Evolutionary conservation across 306 rosid species (phyloP).

Genomic region (Elaeagnus macrophylla): DNA sequence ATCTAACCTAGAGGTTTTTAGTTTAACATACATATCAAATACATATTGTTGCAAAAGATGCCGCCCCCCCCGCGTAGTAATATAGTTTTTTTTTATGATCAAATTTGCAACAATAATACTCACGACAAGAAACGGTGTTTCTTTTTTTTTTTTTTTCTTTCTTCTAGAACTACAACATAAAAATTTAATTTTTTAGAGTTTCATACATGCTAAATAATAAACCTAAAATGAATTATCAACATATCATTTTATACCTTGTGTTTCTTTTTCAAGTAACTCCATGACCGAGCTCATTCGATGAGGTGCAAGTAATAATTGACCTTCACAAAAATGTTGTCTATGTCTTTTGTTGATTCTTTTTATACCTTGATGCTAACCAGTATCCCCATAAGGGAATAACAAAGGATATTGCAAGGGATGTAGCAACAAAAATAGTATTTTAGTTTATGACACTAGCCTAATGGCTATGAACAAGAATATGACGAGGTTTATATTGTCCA

Average conservation of each 20-base stretch:
- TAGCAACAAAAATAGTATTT: neutral
- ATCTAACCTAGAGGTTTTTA: neutral
- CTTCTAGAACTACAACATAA: neutral
- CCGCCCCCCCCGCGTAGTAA: neutral
- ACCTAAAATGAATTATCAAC: too few species aligned
- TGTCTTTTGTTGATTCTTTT: neutral
- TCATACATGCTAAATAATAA: too few species aligned
- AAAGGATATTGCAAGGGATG: neutral
- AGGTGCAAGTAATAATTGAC: too few species aligned
- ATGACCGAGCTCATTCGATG: too few species aligned
- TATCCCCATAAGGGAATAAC: neutral
- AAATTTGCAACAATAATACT: neutral
- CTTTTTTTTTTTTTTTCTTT: neutral
- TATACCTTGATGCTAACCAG: neutral
- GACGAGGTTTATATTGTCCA: too few species aligned
- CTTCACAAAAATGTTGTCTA: too few species aligned
- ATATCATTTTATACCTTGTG: too few species aligned
- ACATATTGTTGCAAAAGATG: neutral
- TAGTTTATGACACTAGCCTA: neutral
- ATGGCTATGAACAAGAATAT: neutral
- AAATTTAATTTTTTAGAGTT: neutral
- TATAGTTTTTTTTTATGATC: neutral
- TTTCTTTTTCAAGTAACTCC: too few species aligned
- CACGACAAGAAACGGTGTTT: neutral
- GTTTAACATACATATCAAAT: neutral